A percentile compares a stretch with the other conserved stretches of the same genome.
Evolutionary conservation across 148 eudicot species (phyloP).

Genomic region (Arbutus unedo): DNA sequence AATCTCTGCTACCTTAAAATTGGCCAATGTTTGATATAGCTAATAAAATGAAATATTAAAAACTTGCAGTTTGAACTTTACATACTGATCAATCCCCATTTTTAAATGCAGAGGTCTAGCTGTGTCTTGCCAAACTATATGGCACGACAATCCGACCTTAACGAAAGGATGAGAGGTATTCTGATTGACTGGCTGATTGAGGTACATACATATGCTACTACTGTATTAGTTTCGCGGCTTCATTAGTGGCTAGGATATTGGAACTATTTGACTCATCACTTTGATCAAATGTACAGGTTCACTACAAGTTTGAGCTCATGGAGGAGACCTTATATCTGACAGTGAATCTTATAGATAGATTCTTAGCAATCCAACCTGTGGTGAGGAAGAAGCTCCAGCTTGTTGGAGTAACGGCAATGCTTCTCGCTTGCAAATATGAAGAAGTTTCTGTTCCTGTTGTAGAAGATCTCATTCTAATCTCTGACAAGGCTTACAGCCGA

Average conservation of each 20-base stretch:
- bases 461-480: slow-evolving; percentile 69
- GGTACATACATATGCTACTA: slow-evolving; percentile 31
- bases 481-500: slow-evolving; percentile 72
- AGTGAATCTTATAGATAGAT: slow-evolving; percentile 76
- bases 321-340: slow-evolving; percentile 86
- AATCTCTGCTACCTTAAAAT: neutral
- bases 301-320: slow-evolving; percentile 85
- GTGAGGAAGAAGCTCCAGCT: slow-evolving; percentile 81
- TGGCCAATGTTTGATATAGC: neutral
- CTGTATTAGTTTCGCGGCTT: neutral
- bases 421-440: slow-evolving; percentile 85
- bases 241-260: neutral
- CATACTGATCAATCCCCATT: neutral
- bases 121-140: slow-evolving; percentile 61
- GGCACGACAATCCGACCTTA: slow-evolving; percentile 64
- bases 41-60: neutral
- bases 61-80: neutral
- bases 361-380: slow-evolving; percentile 51
- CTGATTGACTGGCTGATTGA: slow-evolving; percentile 95
- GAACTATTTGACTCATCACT: neutral
- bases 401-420: slow-evolving; percentile 85
- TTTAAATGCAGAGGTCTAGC: slow-evolving; percentile 40
- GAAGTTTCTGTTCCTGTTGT: slow-evolving; percentile 78
- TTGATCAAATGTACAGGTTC: slow-evolving; percentile 47
- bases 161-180: slow-evolving; percentile 78